These are phyloP conservation scores for Russula compacta DNA, from an alignment of 768 basidiomycete species.

Conservation along the genomic window DNA sequence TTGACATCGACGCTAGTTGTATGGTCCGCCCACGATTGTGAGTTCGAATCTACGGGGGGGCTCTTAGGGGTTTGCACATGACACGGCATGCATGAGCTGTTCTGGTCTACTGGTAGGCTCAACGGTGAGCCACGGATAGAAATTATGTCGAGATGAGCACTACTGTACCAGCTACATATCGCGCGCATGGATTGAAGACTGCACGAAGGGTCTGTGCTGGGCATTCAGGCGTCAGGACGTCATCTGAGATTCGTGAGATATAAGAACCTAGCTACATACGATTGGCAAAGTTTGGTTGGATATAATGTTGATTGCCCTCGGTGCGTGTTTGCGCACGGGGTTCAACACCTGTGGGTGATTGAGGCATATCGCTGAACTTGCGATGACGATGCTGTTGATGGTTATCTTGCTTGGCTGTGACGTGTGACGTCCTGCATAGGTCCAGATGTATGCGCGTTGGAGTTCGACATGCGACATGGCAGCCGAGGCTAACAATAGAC, in stretches of 20 bases:
- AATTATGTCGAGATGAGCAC: background rate
- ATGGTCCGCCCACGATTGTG: background rate
- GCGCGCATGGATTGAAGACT: no score
- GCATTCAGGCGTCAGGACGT: no score
- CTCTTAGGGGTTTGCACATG: background rate
- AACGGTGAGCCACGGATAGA: background rate
- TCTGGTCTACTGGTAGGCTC: background rate
- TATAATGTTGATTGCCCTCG: background rate
- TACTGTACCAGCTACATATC: background rate
- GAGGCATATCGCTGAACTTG: background rate
- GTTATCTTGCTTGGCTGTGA: background rate
- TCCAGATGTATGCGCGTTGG: slow-evolving; percentile 1
- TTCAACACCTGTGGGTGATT: background rate
- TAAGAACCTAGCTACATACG: background rate
- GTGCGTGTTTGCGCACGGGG: background rate
- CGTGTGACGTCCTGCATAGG: background rate
- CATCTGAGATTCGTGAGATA: no score
- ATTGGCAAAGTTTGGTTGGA: background rate
- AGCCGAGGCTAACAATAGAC: background rate
- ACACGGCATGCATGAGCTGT: background rate
- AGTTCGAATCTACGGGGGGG: background rate
- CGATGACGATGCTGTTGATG: background rate
- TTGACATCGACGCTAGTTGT: no score
- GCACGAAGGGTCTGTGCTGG: no score
- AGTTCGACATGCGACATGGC: background rate